Base-by-base conservation (phyloP, 495 filamentous ascomycete species). In the Pyronema omphalodes region DNA sequence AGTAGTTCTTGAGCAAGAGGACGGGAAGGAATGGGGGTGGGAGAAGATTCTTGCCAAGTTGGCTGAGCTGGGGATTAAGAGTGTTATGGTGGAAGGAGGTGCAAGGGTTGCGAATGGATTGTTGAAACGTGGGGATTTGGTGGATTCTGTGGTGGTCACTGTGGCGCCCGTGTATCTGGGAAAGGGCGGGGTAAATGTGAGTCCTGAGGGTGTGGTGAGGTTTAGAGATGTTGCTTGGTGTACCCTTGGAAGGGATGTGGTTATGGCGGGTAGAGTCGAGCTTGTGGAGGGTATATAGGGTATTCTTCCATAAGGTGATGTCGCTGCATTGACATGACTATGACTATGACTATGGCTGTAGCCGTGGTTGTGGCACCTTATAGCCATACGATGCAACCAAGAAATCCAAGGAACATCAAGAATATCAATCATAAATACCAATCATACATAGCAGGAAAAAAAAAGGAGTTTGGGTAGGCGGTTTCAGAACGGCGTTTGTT, bases 1-100 rank as follows among this genome's bases (percentile, higher is more conserved):
- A 41, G 66, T 75, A n/a, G 14, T 47, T 34, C 44, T 70, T 0
- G 35, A 33, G 9, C 43, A 44, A 7, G 57, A 56, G 5, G 29
- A 23, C 7, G 11, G 36, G 34, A 39, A 52, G 33, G 54, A 41
- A 44, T 66, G 71, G 64, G 63, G 69, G 5, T 93, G 86, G 86
- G 68, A 68, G 43, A 70, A 70, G 39, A 71, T 93, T 18, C 67
- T 91, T 9, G 65, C 67, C 37, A 71, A 69, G 17, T 62, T 89
- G 11, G 67, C 66, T 46, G 67, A 67, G 7, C 71, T 83, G 54
- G 81, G 81, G 0, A 69, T 93, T 53, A 70, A 73, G 19, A 89
- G 84, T 59, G 74, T 94, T 29, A 94, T 93, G 88, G 73, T 94
- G 39, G 88, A 94, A 67, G 87, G 87, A 0, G 87, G 87, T 12